Base-by-base conservation (phyloP, 2,329 filamentous ascomycete genomes). In the Magnaporthiopsis rhizophila region DNA sequence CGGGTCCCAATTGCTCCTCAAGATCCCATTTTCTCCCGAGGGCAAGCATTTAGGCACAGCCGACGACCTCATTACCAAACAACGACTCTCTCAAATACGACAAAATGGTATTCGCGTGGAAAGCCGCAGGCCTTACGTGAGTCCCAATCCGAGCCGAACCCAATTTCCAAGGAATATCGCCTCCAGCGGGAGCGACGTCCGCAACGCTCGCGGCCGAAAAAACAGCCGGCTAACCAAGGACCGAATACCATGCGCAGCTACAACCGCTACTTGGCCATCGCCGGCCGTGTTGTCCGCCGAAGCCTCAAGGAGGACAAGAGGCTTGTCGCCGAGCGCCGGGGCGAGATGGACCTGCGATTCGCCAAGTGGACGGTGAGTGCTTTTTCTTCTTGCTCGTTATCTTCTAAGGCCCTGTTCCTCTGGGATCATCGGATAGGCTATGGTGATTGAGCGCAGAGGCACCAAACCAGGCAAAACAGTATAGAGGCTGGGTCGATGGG, bases 241-340 rank as follows among this genome's bases (percentile, higher is more conserved):
- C 38, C n/a, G 30, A 12, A 64, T 36, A 45, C 56, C 32, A 11
- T 50, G 36, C 24, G 65, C 78, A 99, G 95, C 83, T 99, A 99
- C 91, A 99, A 99, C 89, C 95, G 93, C 83, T 98, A 97, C 89
- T 89, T 99, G 77, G 88, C 93, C 76, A 87, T 99, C 81, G 92
- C 95, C 75, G 88, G 93, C 80, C 92, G 93, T 80, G 90, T 91
- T 76, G 91, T 99, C 78, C 95, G 96, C 83, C 90, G 92, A 78
- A 96, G 92, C 78, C 85, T 99, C 79, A 97, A 98, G 86, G 95
- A 99, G 76, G 91, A 95, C 65, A 89, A 92, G 83, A 88, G 95
- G 81, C 79, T 97, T 71, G 78, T 78, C 71, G 92, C 93, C 69
- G 95, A 98, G 86, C 89, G 91, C 76, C 88, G 95, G 77, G 93